Evolutionary conservation across 495 filamentous ascomycete species (phyloP), one percentile per base, ranked within the genome.

Genomic region (Cercophora scortea): DNA sequence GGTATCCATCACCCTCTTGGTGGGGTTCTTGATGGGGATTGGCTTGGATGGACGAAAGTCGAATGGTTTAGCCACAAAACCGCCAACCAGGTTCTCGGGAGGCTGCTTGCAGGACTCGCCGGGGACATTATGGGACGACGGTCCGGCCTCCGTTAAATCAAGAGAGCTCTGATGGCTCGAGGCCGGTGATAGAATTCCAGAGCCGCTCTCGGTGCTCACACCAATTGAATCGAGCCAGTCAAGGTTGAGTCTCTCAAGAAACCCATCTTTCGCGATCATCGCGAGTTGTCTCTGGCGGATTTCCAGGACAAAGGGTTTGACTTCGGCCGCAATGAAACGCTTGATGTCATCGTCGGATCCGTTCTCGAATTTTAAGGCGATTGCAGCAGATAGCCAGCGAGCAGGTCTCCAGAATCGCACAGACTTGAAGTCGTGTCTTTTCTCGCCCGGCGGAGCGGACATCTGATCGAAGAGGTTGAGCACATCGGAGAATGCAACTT

Each of bases 391-490:
- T 7, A 64, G 53, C 61, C 61, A 67, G 16, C 57, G 61, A 19
- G 57, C 50, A 0, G 59, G 33, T 42, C 64, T 49, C 44, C n/a
- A 51, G 36, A 64, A 67, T 6, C 51, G 42, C 32, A 60, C 51
- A 35, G 32, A 17, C 25, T 61, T 62, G 53, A 49, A 59, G 4
- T 61, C 50, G 18, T 67, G 55, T 10, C 54, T 54, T 0, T 11
- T 60, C 54, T 67, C 59, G 6, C 64, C 55, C 19, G 61, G 59
- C 47, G 53, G 44, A 17, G 64, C 32, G 4, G 61, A 53, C 18
- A 55, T 36, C 0, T 52, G 19, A 13, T 46, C 53, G 32, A 67
- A 57, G 1, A 67, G 49, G 43, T 56, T 49, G 38, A 45, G 50
- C 8, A 56, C 33, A 10, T 45, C 36, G 4, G 49, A 40, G 35